Percentiles rank a stretch among this genome's conserved stretches.
Conservation (phyloP, 1,139 yeast genomes). For the Kurtzmaniella quercitrusa region DNA sequence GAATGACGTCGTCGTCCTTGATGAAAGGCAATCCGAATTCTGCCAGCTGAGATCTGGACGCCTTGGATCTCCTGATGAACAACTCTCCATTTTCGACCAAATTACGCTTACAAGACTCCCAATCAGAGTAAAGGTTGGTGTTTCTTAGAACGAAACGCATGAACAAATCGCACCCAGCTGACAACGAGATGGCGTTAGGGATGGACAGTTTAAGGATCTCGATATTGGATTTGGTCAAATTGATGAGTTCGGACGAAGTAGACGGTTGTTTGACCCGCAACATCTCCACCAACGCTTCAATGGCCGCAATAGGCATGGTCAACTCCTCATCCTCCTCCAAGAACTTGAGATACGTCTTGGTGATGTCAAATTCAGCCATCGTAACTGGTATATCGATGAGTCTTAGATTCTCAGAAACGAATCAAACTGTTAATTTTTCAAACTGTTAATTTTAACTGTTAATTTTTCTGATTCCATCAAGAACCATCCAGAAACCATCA, state of each 20-base stretch:
- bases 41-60: slow-evolving; percentile 83
- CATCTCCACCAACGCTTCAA: slow-evolving; percentile 86
- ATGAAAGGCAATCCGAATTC: slow-evolving; percentile 84
- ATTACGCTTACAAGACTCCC: slow-evolving; percentile 91
- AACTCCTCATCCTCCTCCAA: slow-evolving; percentile 85
- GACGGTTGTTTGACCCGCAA: slow-evolving; percentile 78
- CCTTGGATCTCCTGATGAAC: slow-evolving; percentile 89
- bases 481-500: background rate
- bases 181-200: slow-evolving; percentile 83
- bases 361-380: slow-evolving; percentile 64
- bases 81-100: slow-evolving; percentile 91
- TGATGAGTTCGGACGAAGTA: slow-evolving; percentile 90
- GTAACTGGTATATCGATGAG: no score
- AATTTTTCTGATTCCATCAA: background rate
- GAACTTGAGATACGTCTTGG: slow-evolving; percentile 71
- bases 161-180: slow-evolving; percentile 97
- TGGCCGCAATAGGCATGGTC: slow-evolving; percentile 99
- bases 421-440: no score
- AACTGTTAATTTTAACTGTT: no score
- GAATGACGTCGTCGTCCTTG: slow-evolving; percentile 84
- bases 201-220: slow-evolving; percentile 71
- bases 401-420: no score
- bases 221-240: slow-evolving; percentile 72
- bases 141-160: slow-evolving; percentile 89
- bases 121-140: slow-evolving; percentile 83